Base-by-base conservation (phyloP, 2,329 filamentous ascomycete genomes). In the Keithomyces neogunnii region DNA sequence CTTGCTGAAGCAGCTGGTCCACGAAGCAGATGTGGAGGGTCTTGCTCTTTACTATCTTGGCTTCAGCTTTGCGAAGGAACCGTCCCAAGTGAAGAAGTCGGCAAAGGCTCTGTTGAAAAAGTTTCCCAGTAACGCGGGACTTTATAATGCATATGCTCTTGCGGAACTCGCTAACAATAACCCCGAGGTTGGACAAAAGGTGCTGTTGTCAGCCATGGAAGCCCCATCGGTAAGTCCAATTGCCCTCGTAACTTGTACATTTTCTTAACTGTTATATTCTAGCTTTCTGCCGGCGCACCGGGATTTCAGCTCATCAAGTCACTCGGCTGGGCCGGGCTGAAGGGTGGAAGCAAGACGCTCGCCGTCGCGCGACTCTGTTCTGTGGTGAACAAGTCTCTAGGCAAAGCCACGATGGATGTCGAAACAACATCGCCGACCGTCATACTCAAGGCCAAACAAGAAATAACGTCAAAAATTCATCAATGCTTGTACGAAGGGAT, bases 101-200 rank as follows among this genome's bases (percentile, higher is more conserved):
- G 88, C 89, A 0, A 95, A 89, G 60, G 68, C 69, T 5, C 70
- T 95, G 0, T 67, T 96, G n/a, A 92, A 87, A 62, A 75, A 75
- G 46, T 78, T 81, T 51, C 73, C 83, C 0, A 73, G 80, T 1
- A 85, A 82, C 58, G 64, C 88, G 3, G 71, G 74, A 11, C 71
- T 96, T 0, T 96, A 95, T 67, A 86, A 89, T 57, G 81, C 84
- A 0, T 95, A 92, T 61, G 88, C 86, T 0, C 68, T 89, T 11
- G 80, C 89, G 3, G 88, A 95, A 65, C 75, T 69, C 57, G 71
- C 73, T 1, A 76, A 76, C 32, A 80, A 75, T 0, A 84, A 85
- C 29, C 57, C 63, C 1, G 73, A 79, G 1, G 71, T 81, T 45
- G 84, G 86, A 4, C 69, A 74, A 28, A 82, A 80, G 48, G 82